Conservation (phyloP, 768 basidiomycete genomes). For the Leucogyrophana mollusca region DNA sequence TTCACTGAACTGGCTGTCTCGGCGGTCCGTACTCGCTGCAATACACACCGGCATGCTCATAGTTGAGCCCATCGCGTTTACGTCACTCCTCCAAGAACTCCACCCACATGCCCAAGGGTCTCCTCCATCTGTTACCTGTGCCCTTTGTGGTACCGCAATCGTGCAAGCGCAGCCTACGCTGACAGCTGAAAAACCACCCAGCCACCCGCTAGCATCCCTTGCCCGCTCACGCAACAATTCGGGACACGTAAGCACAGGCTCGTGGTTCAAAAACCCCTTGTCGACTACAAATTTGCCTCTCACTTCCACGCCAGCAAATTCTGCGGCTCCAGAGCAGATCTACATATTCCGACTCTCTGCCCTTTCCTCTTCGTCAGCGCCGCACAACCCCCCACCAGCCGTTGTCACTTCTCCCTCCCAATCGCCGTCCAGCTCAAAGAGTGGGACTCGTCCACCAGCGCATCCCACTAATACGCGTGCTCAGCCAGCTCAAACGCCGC, state of each 20-base stretch:
- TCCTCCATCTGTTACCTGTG: slow-evolving; percentile 59
- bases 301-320: slow-evolving; percentile 31
- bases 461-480: slow-evolving; percentile 40
- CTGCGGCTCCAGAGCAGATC: slow-evolving; percentile 42
- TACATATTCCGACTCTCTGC: slow-evolving; percentile 66
- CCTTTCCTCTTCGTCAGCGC: slow-evolving; percentile 17
- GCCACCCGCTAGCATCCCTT: slow-evolving; percentile 28
- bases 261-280: slow-evolving; percentile 57
- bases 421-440: slow-evolving; percentile 26
- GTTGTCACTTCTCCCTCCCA: slow-evolving; percentile 28
- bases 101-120: slow-evolving; percentile 41
- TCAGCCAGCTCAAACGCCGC: slow-evolving; percentile 21
- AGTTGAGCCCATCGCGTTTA: slow-evolving; percentile 80
- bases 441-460: slow-evolving; percentile 13
- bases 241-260: slow-evolving; percentile 49
- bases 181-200: slow-evolving; percentile 23
- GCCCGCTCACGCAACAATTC: slow-evolving; percentile 31
- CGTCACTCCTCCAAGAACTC: slow-evolving; percentile 56
- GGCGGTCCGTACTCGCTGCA: slow-evolving; percentile 79
- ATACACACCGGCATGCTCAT: slow-evolving; percentile 85
- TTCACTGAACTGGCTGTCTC: slow-evolving; percentile 90
- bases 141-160: slow-evolving; percentile 67
- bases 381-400: slow-evolving; percentile 16
- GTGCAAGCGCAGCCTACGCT: slow-evolving; percentile 43
- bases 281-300: slow-evolving; percentile 13